Base-by-base conservation (phyloP, 2,329 filamentous ascomycete genomes). In the Monosporascus ibericus region DNA sequence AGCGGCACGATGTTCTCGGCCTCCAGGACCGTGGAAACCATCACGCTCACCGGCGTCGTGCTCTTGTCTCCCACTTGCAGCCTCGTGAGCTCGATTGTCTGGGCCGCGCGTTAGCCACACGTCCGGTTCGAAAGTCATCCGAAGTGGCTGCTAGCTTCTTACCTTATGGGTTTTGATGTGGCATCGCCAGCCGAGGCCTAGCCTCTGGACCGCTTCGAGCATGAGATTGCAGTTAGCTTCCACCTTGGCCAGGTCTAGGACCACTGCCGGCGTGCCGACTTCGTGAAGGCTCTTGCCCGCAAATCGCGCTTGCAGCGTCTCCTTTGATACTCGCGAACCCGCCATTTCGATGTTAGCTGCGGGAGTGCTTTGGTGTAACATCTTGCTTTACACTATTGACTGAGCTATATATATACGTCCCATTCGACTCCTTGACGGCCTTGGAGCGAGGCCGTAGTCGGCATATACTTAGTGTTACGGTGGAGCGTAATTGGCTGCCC, bases 151-250 rank as follows among this genome's bases (percentile, higher is more conserved):
- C 27, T 14, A 39, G 3, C 20, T 38, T 51, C 63, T 51, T 69
- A 86, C 86, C 74, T 94, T 94, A 68, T 94, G 89, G 22, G 87
- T 91, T 71, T 94, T 94, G 54, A 92, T 82, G 66, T 94, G 89
- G 1, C 86, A 85, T 53, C 89, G 76, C 73, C 90, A 92, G 6
- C 77, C 78, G 24, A 92, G 74, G 0, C 77, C 74, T 15, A 92
- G 70, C 48, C 71, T 70, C 40, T 77, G 66, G 15, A 80, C 78
- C 0, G 87, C 80, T 14, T 82, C 73, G 6, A 90, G 78, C 87
- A 94, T 92, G 37, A 81, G 75, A 55, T 75, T 69, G 68, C 88
- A 92, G 63, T 92, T 90, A 48, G 76, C 72, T 51, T 79, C 74
- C 24, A 90, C 71, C 42, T 86, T 83, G 3, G 82, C 81, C 11